Evolutionary conservation across 352 stramenopile genomes (phyloP).

Genomic region (Globisporangium spiculum): DNA sequence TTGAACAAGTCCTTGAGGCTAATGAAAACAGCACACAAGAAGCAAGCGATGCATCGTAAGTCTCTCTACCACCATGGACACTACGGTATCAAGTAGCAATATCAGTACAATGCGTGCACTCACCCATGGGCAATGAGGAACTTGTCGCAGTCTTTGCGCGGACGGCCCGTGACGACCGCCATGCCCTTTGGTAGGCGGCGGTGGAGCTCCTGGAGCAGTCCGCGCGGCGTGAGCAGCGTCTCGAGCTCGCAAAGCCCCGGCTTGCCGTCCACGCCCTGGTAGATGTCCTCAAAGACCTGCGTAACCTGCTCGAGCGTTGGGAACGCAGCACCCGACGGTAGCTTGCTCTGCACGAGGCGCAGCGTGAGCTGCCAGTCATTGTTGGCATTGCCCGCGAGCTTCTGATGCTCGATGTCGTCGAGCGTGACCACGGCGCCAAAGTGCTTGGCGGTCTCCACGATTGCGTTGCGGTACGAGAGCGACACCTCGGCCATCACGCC

Average conservation of each 20-base stretch:
- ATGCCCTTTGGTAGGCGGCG: conserved; percentile 84
- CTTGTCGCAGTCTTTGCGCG: conserved; percentile 92
- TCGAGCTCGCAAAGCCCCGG: conserved; percentile 89
- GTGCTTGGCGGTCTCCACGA: conserved; percentile 81
- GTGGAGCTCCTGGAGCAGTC: conserved; percentile 79
- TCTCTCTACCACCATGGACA: no score
- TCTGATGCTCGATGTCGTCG: conserved; percentile 89
- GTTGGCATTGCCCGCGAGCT: conserved; percentile 94
- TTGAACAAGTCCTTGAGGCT: conserved; percentile 88
- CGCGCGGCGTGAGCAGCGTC: conserved; percentile 88
- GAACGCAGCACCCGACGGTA: conserved; percentile 8
- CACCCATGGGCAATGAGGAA: conserved; percentile 88
- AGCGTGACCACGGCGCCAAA: conserved; percentile 86
- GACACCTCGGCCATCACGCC: conserved; percentile 96
- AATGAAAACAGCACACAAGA: neutral
- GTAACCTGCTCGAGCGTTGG: conserved; percentile 91
- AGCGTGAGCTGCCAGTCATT: conserved; percentile 97
- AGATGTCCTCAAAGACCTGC: conserved; percentile 93
- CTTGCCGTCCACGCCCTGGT: conserved; percentile 82
- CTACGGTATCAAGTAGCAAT: neutral
- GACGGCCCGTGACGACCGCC: conserved; percentile 91
- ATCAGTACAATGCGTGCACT: neutral
- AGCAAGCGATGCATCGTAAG: no score
- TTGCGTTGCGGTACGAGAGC: conserved; percentile 92
- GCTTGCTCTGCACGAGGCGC: conserved; percentile 71